A percentile compares a stretch with the other conserved stretches of the same genome.
Conservation (phyloP, 1,139 yeast species). For the Meyerozyma carpophila region DNA sequence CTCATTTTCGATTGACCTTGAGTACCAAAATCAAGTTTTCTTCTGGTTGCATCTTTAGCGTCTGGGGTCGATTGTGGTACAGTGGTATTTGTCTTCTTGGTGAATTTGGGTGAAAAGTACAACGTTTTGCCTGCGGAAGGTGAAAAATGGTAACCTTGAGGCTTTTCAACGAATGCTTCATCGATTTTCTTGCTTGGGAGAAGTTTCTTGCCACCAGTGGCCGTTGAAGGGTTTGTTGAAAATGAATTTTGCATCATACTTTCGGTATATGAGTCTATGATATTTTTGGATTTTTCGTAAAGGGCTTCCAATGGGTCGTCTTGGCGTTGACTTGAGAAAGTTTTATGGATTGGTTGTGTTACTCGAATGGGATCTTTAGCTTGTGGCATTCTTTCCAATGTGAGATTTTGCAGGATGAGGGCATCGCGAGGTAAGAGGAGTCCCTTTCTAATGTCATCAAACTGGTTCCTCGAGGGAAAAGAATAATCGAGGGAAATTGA, state of each 20-base stretch:
- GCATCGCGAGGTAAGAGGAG: constrained; percentile 10
- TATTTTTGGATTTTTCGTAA: background rate
- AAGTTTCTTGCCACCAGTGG: background rate
- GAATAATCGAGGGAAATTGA: constrained; percentile 16
- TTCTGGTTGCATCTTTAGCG: background rate
- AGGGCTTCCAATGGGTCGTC: constrained; percentile 22
- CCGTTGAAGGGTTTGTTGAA: background rate
- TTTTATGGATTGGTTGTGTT: constrained; percentile 11
- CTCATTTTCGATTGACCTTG: background rate
- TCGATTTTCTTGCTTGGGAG: background rate
- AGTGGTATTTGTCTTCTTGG: constrained; percentile 12
- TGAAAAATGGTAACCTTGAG: constrained; percentile 12
- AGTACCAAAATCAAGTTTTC: background rate
- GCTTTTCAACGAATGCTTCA: background rate
- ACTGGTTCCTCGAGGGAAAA: constrained; percentile 12
- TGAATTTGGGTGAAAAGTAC: constrained; percentile 25
- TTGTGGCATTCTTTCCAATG: constrained; percentile 15
- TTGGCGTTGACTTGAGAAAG: constrained; percentile 6
- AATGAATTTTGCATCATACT: background rate
- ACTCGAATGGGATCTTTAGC: constrained; percentile 9
- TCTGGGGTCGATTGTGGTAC: constrained; percentile 22
- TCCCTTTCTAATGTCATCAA: background rate
- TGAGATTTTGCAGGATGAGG: constrained; percentile 20
- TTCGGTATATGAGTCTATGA: background rate
- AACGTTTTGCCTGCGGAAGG: constrained; percentile 28